Evolutionary conservation across 805 yeast genomes (phyloP), one percentile per base, ranked within the genome.

Genomic region (Wickerhamiella shivajii): DNA sequence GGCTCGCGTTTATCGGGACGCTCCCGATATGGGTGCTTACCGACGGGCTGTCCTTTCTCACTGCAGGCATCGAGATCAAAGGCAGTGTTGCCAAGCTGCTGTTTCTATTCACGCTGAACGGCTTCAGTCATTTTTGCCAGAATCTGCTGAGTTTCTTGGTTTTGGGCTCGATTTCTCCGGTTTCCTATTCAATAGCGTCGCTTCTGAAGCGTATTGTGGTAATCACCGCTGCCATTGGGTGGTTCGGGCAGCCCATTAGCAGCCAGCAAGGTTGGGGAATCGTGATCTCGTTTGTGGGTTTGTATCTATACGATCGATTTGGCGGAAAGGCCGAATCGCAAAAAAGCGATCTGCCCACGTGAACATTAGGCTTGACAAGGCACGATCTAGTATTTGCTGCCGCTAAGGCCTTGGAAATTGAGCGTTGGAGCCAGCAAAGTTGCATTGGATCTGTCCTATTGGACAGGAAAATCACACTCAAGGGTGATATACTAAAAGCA

Each of bases 121-220:
- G 93, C 3, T 45, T 75, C 11, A 71, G 79, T 11, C 93, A 81
- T 55, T 84, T 79, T 44, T 50, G 69, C 24, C 95, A 84, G 56
- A 76, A 85, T 25, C 58, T 83, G 51, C 62, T 84, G 24, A 83
- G 93, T 11, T 80, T 79, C 54, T 81, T 78, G 56, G 61, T 84
- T 20, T 57, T 84, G 28, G 90, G 93, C 14, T 68, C 75, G 49
- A 66, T 84, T 5, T 78, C 93, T 2, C 80, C 95, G 0, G 74
- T 84, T 9, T 71, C 90, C 3, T 84, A 81, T 55, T 77, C 92
- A 2, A 74, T 84, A 37, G 93, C 94, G 3, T 73, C 80, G 27
- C 67, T 84, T 69, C 68, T 84, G 70, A 84, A 84, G 57, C 71
- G 93, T 47, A 77, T 84, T n/a, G 77, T 80, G 1, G 70, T 84